Base-by-base conservation (phyloP, 768 basidiomycete species). In the Macrolepiota fuliginosa region DNA sequence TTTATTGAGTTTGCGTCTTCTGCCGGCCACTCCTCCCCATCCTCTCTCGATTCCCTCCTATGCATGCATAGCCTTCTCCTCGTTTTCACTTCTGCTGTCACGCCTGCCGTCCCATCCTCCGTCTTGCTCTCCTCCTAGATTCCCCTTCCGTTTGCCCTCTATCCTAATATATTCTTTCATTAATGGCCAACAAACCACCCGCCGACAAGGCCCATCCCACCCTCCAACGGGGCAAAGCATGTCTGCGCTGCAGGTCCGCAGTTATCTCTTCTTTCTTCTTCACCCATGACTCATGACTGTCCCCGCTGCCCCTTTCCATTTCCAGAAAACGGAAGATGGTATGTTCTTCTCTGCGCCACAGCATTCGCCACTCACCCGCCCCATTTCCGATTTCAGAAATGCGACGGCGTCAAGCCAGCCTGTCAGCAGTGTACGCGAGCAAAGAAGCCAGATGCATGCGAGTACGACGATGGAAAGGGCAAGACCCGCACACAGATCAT, bases 391-490 rank as follows among this genome's bases (percentile, higher is more conserved):
- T 56, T 56, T 22, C 65, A 92, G 91, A 81, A 89, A 73, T 92
- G 91, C 70, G 91, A 92, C 68, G 91, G 90, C 63, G 68, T 68
- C 50, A 91, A 90, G 71, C 91, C 91, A 29, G 81, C 89, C 12
- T 92, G 91, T 64, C 88, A 89, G 64, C 91, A 92, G 69, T 92
- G 91, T 68, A 76, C 78, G 29, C 85, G 88, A 56, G 90, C 90
- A 46, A 92, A 92, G 80, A 91, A 91, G 70, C 77, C 76, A 54
- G 88, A 91, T 2, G 77, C 71, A 11, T 92, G 91, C 72, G 88
- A 90, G 68, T 92, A 92, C 70, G 91, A 92, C 66, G 91, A 92
- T 73, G 91, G 91, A 25, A 90, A 88, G 76, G 88, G 89, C 53
- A 92, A 91, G 77, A 91, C 89, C 49, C 81, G 90, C 63, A 92